Conservation (phyloP, 768 basidiomycete species). For the Mycena kentingensis region DNA sequence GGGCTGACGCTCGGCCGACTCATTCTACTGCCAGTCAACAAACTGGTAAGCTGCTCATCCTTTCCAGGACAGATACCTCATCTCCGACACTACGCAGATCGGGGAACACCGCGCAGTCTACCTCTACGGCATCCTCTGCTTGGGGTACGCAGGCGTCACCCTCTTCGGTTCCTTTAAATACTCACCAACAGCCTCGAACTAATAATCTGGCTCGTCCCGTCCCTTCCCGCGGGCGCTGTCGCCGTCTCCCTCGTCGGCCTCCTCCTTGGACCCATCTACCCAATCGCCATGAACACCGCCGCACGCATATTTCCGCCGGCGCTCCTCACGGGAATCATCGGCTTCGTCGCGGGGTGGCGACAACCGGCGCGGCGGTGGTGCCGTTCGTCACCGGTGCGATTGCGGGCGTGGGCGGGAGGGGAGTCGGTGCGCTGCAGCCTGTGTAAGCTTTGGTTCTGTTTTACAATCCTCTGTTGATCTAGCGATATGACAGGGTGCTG, state of each 20-base stretch:
- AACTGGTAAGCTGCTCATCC: constrained; percentile 1
- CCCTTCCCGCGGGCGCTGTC: constrained; percentile 49
- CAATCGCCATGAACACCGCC: constrained; percentile 53
- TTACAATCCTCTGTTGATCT: too few relatives aligned
- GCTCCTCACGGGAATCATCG: constrained; percentile 45
- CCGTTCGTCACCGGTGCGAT: constrained; percentile 54
- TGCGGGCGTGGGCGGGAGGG: constrained; percentile 46
- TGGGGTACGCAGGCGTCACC: constrained; percentile 14
- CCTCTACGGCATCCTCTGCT: constrained; percentile 31
- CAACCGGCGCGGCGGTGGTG: constrained; percentile 51
- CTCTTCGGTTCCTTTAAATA: not conserved
- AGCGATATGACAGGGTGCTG: too few relatives aligned
- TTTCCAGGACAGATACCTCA: too few relatives aligned
- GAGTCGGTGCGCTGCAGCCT: constrained; percentile 52
- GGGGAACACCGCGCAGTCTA: constrained; percentile 35
- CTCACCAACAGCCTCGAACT: constrained; percentile 42
- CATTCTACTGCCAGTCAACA: constrained; percentile 31
- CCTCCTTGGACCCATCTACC: constrained; percentile 57
- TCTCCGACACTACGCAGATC: constrained; percentile 21
- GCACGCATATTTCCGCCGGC: constrained; percentile 54
- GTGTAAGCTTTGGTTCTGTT: constrained; percentile 25
- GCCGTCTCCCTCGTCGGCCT: constrained; percentile 51
- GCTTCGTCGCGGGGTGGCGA: constrained; percentile 56
- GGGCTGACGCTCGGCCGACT: constrained; percentile 32
- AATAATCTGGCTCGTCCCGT: constrained; percentile 50